Base-by-base conservation (phyloP, 306 rosid species). In the Fagus sylvatica region DNA sequence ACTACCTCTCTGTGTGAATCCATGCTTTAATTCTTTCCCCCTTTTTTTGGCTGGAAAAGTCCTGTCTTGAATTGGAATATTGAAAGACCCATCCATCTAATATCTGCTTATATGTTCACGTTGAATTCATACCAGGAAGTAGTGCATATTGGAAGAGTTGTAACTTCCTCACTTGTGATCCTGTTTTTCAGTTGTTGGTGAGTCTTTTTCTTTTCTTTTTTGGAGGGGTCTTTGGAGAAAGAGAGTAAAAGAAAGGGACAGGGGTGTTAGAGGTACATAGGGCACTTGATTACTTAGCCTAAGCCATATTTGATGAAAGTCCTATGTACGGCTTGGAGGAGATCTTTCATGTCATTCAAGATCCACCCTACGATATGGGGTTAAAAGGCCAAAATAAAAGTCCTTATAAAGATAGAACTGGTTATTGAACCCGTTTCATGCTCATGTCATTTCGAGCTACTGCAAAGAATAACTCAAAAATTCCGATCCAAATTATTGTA, bases 111-210 rank as follows among this genome's bases (percentile, higher is more conserved):
- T 37, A 56, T 56, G 19, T 67, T 43, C 17, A 32, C 13, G 13
- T 28, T 48, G 64, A 68, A 71, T 37, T 34, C n/a, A 10, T 4
- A 53, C 57, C 46, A 53, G 57, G 75, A 34, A 19, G 1, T 55
- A 12, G 43, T 59, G 12, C 41, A 4, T 54, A 73, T 64, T 55
- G 16, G 59, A 71, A 51, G 30, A 64, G 32, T 48, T 49, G 34
- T 12, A 16, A 9, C 73, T 11, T 37, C 53, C 34, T 78, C 55
- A 74, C 41, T 19, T 67, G 40, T 74, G 60, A 7, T 49, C 73
- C 9, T 73, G 43, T 55, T 12, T 39, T 68, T 59, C 32, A 46
- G 51, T 51, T 8, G 13, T 19, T 5, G 13, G 30, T 33, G 19
- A 13, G 42, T 41, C 1, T 34, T 74, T 69, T 60, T 2, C 76